These are phyloP conservation scores for Lactarius pseudohatsudake DNA, from an alignment of 768 basidiomycete species.

Conservation along the genomic window DNA sequence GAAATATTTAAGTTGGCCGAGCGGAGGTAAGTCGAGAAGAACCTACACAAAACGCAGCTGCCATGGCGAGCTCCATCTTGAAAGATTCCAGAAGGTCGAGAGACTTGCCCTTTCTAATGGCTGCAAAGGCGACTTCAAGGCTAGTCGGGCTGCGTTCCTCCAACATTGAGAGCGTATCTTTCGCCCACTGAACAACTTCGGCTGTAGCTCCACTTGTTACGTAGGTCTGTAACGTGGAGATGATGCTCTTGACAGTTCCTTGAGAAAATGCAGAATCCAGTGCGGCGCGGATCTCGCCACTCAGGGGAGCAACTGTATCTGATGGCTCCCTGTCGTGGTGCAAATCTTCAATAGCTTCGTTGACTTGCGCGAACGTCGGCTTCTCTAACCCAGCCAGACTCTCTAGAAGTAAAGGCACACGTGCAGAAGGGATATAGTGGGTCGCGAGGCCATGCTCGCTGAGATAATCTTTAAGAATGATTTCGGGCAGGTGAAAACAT, in stretches of 20 bases:
- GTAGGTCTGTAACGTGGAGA: conserved; percentile 50
- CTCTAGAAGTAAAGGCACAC: conserved; percentile 68
- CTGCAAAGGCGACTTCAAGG: conserved; percentile 82
- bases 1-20: not conserved
- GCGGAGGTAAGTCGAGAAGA: not conserved
- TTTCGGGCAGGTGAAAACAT: not conserved
- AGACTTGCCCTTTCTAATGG: conserved; percentile 68
- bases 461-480: conserved; percentile 17
- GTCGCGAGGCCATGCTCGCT: conserved; percentile 94
- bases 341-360: conserved; percentile 68
- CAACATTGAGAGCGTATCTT: conserved; percentile 60
- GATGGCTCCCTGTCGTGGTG: conserved; percentile 55
- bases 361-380: conserved; percentile 50
- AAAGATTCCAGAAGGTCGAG: conserved; percentile 65
- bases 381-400: conserved; percentile 60
- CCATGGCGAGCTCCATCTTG: conserved; percentile 85
- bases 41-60: conserved; percentile 87
- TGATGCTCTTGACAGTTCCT: conserved; percentile 67
- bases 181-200: conserved; percentile 70
- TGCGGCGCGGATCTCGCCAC: conserved; percentile 66
- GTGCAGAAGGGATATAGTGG: conserved; percentile 81
- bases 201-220: conserved; percentile 42
- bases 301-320: conserved; percentile 53
- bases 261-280: conserved; percentile 79
- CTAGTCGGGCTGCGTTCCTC: conserved; percentile 85